phyloP scores from a whole-genome alignment of 2,329 filamentous ascomycete genomes.

The Fusarium concolor region DNA sequence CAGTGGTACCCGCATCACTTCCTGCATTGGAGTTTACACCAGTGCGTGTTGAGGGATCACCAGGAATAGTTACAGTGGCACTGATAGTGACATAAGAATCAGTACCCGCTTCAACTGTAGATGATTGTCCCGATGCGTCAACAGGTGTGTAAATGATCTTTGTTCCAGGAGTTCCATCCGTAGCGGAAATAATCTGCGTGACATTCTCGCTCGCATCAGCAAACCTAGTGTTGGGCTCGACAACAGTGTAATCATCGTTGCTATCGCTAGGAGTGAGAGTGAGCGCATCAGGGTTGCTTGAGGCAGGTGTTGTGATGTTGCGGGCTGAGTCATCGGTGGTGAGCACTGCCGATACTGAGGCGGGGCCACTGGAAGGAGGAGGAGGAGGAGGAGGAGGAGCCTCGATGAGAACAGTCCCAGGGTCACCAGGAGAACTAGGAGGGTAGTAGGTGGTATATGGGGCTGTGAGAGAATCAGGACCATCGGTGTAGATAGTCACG shows the following conservation, averaged over 20 bases:
- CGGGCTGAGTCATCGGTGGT: constrained; percentile 3
- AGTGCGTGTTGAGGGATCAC: constrained; percentile 28
- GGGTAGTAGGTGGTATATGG: constrained; percentile 28
- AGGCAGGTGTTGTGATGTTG: neutral
- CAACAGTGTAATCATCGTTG: constrained; percentile 29
- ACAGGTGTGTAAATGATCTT: constrained; percentile 32
- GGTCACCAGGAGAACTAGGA: constrained; percentile 20
- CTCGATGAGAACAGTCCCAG: constrained; percentile 29
- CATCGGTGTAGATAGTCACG: constrained; percentile 21
- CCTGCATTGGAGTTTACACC: neutral
- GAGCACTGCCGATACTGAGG: constrained; percentile 7
- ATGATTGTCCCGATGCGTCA: constrained; percentile 6
- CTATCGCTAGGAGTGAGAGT: constrained; percentile 23
- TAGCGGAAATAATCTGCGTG: constrained; percentile 25
- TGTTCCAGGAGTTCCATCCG: constrained; percentile 21
- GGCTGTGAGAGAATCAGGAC: constrained; percentile 8
- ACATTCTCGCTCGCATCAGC: constrained; percentile 29
- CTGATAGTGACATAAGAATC: constrained; percentile 21
- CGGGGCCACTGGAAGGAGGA: constrained; percentile 1
- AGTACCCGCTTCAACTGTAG: neutral
- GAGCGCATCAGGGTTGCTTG: constrained; percentile 22
- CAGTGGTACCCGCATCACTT: constrained; percentile 18
- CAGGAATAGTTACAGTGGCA: constrained; percentile 34
- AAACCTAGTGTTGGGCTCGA: constrained; percentile 32
- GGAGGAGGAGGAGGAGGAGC: constrained; percentile 13